phyloP scores from a whole-genome alignment of 257 asterid species.

The Eucommia ulmoides region DNA sequence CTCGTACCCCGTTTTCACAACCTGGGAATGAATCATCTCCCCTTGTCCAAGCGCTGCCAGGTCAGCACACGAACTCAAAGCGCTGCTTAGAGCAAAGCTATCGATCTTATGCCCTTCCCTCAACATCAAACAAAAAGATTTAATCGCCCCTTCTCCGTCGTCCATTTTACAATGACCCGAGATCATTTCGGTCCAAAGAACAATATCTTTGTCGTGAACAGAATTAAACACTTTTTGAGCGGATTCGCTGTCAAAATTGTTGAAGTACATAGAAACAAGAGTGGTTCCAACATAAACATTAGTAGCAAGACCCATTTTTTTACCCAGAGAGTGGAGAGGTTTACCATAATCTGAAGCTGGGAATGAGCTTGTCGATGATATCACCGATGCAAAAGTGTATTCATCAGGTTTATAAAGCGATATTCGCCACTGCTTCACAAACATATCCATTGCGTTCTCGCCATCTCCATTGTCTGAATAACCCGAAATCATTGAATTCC shows the following conservation, averaged over 20 bases:
- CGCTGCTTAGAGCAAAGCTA: conserved; percentile 52
- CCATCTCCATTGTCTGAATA: conserved; percentile 57
- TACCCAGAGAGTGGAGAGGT: conserved; percentile 62
- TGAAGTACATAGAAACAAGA: conserved; percentile 62
- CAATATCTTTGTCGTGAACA: conserved; percentile 39
- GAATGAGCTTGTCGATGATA: conserved; percentile 32
- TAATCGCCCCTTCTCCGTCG: conserved; percentile 49
- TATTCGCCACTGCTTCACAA: conserved; percentile 23
- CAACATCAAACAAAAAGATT: conserved; percentile 33
- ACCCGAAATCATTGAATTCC: conserved; percentile 82
- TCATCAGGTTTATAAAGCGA: conserved; percentile 42
- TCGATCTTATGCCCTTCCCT: conserved; percentile 31
- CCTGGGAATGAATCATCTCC: conserved; percentile 58
- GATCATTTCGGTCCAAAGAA: conserved; percentile 90
- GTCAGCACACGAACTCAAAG: conserved; percentile 67
- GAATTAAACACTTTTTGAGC: conserved; percentile 43
- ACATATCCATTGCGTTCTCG: conserved; percentile 39
- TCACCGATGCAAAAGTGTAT: conserved; percentile 57
- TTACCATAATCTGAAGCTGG: conserved; percentile 45
- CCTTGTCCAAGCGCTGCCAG: conserved; percentile 63
- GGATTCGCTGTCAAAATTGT: conserved; percentile 28
- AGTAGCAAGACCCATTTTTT: conserved; percentile 40
- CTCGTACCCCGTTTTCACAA: conserved; percentile 43
- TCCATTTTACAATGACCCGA: conserved; percentile 60
- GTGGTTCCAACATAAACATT: conserved; percentile 45